Evolutionary conservation across 2,329 filamentous ascomycete species (phyloP).

Genomic region (Calonectria fujianensis): DNA sequence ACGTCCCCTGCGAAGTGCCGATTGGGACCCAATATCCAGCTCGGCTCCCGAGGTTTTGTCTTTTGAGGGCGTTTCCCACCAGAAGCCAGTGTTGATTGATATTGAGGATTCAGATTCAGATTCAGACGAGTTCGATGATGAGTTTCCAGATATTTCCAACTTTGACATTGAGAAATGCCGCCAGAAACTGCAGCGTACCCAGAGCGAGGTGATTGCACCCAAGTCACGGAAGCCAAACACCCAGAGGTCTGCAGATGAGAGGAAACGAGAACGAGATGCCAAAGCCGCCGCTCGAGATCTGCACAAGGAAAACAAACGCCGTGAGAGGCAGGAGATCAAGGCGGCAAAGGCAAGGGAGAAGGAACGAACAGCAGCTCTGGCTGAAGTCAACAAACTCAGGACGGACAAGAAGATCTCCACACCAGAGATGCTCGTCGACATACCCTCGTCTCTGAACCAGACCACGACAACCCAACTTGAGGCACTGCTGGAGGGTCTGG

Average conservation of each 20-base stretch:
- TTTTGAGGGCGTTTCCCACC: conserved; percentile 46
- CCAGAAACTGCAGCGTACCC: conserved; percentile 56
- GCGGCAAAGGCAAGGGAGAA: conserved; percentile 79
- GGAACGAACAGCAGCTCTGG: conserved; percentile 78
- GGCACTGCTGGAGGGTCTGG: conserved; percentile 69
- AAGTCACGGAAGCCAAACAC: conserved; percentile 46
- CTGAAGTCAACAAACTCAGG: conserved; percentile 83
- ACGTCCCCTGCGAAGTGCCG: conserved; percentile 43
- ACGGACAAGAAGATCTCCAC: conserved; percentile 84
- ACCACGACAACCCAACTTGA: conserved; percentile 67
- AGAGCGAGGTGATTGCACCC: conserved; percentile 56
- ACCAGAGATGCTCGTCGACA: conserved; percentile 85
- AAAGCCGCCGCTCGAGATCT: conserved; percentile 71
- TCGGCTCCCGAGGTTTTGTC: conserved; percentile 66
- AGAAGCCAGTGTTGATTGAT: conserved; percentile 57
- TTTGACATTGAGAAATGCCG: conserved; percentile 61
- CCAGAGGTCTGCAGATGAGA: conserved; percentile 61
- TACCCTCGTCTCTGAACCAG: conserved; percentile 74
- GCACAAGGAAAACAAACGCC: conserved; percentile 73
- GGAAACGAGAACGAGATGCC: conserved; percentile 62
- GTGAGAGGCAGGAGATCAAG: conserved; percentile 75
- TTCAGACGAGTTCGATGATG: conserved; percentile 63
- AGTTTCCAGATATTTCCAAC: conserved; percentile 68
- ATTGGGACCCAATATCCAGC: conserved; percentile 73
- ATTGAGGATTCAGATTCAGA: conserved; percentile 62